Conservation (phyloP, 2,329 filamentous ascomycete genomes). For the Verticillium zaregamsianum region DNA sequence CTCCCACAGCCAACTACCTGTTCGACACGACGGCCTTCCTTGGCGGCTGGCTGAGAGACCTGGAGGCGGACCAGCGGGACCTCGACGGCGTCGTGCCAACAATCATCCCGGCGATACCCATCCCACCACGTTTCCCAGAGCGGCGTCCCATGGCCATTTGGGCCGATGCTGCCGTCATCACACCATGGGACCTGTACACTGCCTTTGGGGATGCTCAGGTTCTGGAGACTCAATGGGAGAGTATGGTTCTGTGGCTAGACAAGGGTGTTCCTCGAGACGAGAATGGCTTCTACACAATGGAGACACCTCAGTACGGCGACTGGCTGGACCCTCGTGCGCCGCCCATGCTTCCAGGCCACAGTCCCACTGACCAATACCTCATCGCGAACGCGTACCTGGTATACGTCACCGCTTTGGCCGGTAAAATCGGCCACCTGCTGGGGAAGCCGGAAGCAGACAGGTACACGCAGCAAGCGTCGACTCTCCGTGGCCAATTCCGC, state of each 20-base stretch:
- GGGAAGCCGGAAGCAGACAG: not conserved
- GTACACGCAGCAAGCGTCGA: not conserved
- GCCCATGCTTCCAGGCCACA: conserved; percentile 3
- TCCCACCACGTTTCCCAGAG: conserved; percentile 11
- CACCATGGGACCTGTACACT: conserved; percentile 7
- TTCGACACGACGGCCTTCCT: not conserved
- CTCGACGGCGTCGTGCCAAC: conserved; percentile 20
- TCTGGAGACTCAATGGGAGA: conserved; percentile 5
- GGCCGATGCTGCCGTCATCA: conserved; percentile 5
- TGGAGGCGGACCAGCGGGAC: conserved; percentile 20
- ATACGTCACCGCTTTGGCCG: not conserved
- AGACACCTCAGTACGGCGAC: conserved; percentile 26
- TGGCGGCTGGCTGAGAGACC: not conserved
- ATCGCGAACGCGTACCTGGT: conserved; percentile 9
- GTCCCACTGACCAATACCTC: conserved; percentile 6
- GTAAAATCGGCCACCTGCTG: not conserved
- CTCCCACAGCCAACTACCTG: not conserved
- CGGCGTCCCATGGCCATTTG: conserved; percentile 4
- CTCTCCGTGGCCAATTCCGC: conserved; percentile 17
- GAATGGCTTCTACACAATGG: conserved; percentile 34
- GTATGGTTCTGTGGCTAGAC: conserved; percentile 8
- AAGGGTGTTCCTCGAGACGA: conserved; percentile 13
- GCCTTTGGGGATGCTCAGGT: conserved; percentile 4
- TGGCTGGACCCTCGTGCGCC: conserved; percentile 10
- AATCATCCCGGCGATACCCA: conserved; percentile 13